Evolutionary conservation across 495 filamentous ascomycete genomes (phyloP).

Genomic region (Xylaria bambusicola): DNA sequence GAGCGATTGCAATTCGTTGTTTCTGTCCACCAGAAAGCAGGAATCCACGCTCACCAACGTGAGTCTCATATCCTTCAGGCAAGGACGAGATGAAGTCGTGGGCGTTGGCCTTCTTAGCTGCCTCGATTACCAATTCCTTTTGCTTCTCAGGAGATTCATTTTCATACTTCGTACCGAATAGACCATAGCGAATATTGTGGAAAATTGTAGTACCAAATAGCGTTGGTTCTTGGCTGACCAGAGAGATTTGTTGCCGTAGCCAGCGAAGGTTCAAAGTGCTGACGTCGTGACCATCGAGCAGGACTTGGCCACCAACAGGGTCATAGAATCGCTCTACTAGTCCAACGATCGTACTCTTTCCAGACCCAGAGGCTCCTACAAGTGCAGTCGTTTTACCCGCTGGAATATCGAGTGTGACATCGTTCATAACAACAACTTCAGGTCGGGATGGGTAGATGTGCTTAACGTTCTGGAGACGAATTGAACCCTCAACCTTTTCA

Average conservation of each 20-base stretch:
- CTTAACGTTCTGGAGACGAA: constrained; percentile 82
- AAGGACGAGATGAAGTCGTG: constrained; percentile 86
- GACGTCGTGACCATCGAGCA: constrained; percentile 83
- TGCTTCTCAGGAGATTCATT: constrained; percentile 64
- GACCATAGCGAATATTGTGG: constrained; percentile 81
- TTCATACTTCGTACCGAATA: constrained; percentile 83
- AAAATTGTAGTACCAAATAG: constrained; percentile 86
- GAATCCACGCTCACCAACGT: constrained; percentile 94
- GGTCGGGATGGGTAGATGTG: constrained; percentile 93
- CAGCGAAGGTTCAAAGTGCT: constrained; percentile 81
- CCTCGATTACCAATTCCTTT: constrained; percentile 69
- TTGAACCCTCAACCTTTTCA: constrained; percentile 69
- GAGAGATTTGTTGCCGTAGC: constrained; percentile 86
- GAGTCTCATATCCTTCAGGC: constrained; percentile 89
- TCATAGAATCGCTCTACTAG: constrained; percentile 92
- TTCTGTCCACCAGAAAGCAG: constrained; percentile 93
- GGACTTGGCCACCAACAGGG: constrained; percentile 75
- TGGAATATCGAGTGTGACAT: constrained; percentile 74
- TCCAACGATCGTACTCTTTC: constrained; percentile 91
- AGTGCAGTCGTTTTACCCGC: constrained; percentile 87
- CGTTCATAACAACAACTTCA: constrained; percentile 82
- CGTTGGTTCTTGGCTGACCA: constrained; percentile 83
- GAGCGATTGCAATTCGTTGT: constrained; percentile 83
- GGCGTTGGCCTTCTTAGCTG: constrained; percentile 88
- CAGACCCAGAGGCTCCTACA: constrained; percentile 83